Evolutionary conservation across 805 yeast species (phyloP), one percentile per base, ranked within the genome.

Genomic region (Candida corydali): DNA sequence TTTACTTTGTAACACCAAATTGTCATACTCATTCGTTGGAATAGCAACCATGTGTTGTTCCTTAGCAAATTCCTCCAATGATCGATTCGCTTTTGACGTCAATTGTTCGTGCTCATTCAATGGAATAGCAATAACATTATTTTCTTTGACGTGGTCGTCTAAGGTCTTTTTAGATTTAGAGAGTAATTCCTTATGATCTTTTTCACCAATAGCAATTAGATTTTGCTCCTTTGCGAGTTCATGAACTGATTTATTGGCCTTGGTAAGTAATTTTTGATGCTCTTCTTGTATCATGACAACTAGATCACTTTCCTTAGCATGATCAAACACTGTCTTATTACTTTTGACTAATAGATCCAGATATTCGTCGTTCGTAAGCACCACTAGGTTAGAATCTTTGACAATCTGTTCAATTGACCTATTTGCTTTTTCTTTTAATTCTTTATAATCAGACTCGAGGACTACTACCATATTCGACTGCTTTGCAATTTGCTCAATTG

Each of bases 241-340:
- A 4, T 52, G 8, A 12, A 59, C 23, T 4, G 72, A 69, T 6
- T 32, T 39, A 4, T 51, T 29, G 1, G 37, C 49, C 25, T 18
- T 28, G 27, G 12, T 34, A 34, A 2, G 40, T 32, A 36, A 32
- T 30, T 39, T 25, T 3, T 26, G 27, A 16, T 36, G 32, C 9
- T 37, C 26, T 3, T 22, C 7, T 8, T 32, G 16, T 8, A 37
- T 24, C 7, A 47, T 3, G 1, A 29, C 39, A 8, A 39, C 29
- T 34, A 41, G 26, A 17, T 46, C 43, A 8, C 36, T 22, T 28
- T 46, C 55, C 22, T 14, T 31, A 3, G 47, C 51, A n/a, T 45
- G 47, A 1, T 32, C 38, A 10, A 28, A 44, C 15, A 40, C 30
- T 20, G 57, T 54, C 8, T 41, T 33, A 10, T 56, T 62, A 39